Evolutionary conservation across 108 stramenopile genomes (phyloP).

Genomic region (Mediolabrus comicus): DNA sequence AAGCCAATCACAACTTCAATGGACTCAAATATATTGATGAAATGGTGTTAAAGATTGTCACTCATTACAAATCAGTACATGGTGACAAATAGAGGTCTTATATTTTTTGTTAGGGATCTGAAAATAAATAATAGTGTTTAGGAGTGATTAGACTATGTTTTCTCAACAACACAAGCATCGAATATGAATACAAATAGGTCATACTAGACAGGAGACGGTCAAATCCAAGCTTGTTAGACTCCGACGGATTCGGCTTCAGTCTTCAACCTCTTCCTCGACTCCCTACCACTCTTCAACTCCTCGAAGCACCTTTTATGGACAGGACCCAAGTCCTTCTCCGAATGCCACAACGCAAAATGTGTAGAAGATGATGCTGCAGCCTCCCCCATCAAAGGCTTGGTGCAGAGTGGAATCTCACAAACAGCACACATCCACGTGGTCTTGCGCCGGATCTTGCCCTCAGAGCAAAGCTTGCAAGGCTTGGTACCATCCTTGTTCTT

Average conservation of each 20-base stretch:
- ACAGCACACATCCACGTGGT: constrained; percentile 25
- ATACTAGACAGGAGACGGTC: no score
- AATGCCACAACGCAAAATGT: constrained; percentile 34
- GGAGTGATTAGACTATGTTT: no score
- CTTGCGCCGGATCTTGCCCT: constrained; percentile 18
- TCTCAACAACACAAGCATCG: background rate
- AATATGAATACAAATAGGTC: background rate
- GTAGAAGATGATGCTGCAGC: constrained; percentile 1
- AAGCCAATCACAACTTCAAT: constrained; percentile 48
- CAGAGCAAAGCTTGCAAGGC: constrained; percentile 22
- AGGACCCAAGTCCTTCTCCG: constrained; percentile 8
- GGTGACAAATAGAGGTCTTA: background rate
- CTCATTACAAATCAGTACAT: background rate
- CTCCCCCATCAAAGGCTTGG: constrained; percentile 16
- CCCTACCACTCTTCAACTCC: constrained; percentile 26
- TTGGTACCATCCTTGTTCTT: constrained; percentile 23
- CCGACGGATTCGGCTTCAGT: background rate
- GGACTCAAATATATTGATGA: constrained; percentile 26
- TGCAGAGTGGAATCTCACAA: constrained; percentile 19
- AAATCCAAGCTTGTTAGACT: background rate
- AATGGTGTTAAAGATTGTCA: background rate
- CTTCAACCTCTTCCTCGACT: constrained; percentile 10
- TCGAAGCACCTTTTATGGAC: constrained; percentile 20
- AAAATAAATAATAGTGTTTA: no score
- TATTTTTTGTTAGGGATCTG: no score